These are phyloP conservation scores for Picochlorum costavermella DNA, from an alignment of 139 green algal genomes.

Conservation along the genomic window DNA sequence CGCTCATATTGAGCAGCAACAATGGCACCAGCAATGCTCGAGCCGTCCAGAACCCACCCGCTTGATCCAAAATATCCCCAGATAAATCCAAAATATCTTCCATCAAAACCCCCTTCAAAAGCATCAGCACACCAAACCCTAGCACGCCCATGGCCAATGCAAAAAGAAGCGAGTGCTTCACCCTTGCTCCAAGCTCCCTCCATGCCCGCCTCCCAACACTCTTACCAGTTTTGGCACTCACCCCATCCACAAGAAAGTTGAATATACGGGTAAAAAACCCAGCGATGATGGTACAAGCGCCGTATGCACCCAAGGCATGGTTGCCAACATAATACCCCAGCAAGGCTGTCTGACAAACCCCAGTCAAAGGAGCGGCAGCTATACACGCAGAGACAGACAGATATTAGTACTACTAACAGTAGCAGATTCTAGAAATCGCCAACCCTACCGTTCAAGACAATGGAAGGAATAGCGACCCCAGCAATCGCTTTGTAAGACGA, in stretches of 20 bases:
- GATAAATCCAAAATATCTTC: conserved; percentile 19
- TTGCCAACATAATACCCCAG: conserved; percentile 32
- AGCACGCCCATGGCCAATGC: conserved; percentile 2
- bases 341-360: conserved; percentile 47
- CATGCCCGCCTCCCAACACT: conserved; percentile 33
- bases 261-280: conserved; percentile 40
- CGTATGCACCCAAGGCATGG: conserved; percentile 28
- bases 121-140: conserved; percentile 1
- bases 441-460: conserved; percentile 22
- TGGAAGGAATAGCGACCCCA: conserved; percentile 13
- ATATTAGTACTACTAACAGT: no score
- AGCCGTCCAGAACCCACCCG: conserved; percentile 32
- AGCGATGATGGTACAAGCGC: conserved; percentile 27
- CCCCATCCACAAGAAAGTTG: conserved; percentile 58
- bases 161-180: conserved; percentile 35
- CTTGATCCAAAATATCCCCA: conserved; percentile 16
- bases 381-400: neutral
- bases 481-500: conserved; percentile 8
- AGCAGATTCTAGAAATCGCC: no score
- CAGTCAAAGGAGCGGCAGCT: conserved; percentile 39
- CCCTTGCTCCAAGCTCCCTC: conserved; percentile 23
- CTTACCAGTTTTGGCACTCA: conserved; percentile 46
- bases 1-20: conserved; percentile 44
- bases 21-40: conserved; percentile 29
- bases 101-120: conserved; percentile 6